Evolutionary conservation across 495 filamentous ascomycete genomes (phyloP), one percentile per base, ranked within the genome.

Genomic region (Penicillium cosmopolitanum): DNA sequence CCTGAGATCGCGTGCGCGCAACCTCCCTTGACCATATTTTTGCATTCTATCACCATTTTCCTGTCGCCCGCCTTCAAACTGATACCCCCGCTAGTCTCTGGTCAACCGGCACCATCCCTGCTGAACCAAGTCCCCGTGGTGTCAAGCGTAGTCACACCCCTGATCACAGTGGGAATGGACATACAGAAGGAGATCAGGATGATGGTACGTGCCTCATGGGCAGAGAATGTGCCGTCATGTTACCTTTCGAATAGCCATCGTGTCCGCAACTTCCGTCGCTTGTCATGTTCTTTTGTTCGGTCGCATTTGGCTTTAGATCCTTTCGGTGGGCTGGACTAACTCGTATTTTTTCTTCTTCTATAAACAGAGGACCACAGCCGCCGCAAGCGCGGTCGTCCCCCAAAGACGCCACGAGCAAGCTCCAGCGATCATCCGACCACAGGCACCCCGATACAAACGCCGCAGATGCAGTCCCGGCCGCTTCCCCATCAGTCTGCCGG

Each of bases 91-190:
- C 69, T 78, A 75, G 73, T 78, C 56, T 70, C 72, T 67, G 69
- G 69, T 56, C 67, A 83, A 55, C 77, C 80, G 58, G 66, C 74
- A 53, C 70, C 77, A 51, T 70, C 79, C 69, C 74, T 69, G 67
- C 79, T 63, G 68, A 73, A 61, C 76, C 79, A 65, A 79, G 80
- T 62, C 85, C 92, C 63, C 88, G 95, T 72, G 92, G 93, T 61
- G 74, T 91, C 70, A 98, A 98, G 81, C 87, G 95, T 76, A 95
- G 91, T 85, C 92, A 92, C 57, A 97, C 95, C 53, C 93, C 92
- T 65, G 91, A 96, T 64, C 80, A 80, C 64, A 87, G 88, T 70
- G 85, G 84, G 68, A 87, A 89, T 70, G 73, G 78, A 62, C 73
- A 76, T 62, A 65, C 73, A 61, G 82, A 84, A 70, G 85, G 83